Conservation (phyloP, 306 rosid genomes). For the Malus sylvestris region DNA sequence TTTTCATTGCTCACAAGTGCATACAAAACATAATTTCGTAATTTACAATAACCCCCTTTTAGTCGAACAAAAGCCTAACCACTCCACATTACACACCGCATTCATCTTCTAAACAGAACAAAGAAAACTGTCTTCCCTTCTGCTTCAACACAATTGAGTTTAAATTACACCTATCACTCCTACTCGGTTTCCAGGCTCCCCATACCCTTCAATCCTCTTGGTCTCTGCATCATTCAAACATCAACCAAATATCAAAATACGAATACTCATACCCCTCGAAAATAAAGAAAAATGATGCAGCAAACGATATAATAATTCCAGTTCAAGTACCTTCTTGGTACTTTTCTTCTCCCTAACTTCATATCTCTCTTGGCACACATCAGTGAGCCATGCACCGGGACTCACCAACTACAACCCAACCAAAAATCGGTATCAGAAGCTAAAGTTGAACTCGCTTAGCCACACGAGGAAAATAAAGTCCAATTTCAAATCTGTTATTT, state of each 20-base stretch:
- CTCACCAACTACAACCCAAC: constrained; percentile 54
- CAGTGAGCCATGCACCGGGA: constrained; percentile 85
- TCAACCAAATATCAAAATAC: not conserved
- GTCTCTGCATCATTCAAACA: constrained; percentile 41
- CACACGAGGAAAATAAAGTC: not conserved
- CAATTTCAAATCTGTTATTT: not conserved
- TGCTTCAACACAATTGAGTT: not conserved
- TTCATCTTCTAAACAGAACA: not conserved
- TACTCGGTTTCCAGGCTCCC: constrained; percentile 66
- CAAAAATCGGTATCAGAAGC: not conserved
- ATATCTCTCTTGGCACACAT: constrained; percentile 84
- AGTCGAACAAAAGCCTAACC: not conserved
- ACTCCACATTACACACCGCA: not conserved
- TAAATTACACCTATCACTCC: constrained; percentile 26
- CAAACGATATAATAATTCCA: not conserved
- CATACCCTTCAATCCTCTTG: constrained; percentile 82
- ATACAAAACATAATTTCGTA: not conserved
- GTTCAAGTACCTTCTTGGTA: constrained; percentile 54
- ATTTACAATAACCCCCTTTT: not conserved
- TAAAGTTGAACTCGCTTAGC: not conserved
- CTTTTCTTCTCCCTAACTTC: constrained; percentile 87
- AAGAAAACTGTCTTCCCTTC: not conserved
- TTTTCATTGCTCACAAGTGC: not conserved
- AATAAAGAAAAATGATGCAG: not conserved
- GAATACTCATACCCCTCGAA: not conserved